Percentiles rank a stretch among this genome's conserved stretches.
Conservation (phyloP, 2,329 filamentous ascomycete genomes). For the Pseudocercospora crystallina region DNA sequence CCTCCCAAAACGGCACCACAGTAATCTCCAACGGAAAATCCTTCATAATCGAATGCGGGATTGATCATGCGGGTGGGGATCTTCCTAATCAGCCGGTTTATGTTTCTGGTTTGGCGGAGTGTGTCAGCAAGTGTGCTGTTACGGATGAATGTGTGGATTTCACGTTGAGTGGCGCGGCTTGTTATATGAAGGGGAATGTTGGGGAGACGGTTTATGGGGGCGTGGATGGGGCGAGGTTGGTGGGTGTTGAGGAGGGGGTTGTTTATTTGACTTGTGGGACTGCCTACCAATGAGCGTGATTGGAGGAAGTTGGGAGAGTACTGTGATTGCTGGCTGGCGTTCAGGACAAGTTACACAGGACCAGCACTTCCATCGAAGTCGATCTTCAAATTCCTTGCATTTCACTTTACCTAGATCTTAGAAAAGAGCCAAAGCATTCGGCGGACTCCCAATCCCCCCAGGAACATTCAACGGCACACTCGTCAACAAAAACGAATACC, state of each 20-base stretch:
- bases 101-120: constrained; percentile 24
- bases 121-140: constrained; percentile 29
- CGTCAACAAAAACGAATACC: constrained; percentile 48
- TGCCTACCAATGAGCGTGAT: background rate
- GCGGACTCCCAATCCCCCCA: constrained; percentile 36
- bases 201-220: constrained; percentile 19
- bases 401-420: too few species aligned
- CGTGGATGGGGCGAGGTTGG: constrained; percentile 29
- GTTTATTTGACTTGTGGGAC: constrained; percentile 9
- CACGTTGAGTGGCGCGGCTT: constrained; percentile 29
- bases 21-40: constrained; percentile 15
- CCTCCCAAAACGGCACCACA: constrained; percentile 8
- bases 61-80: constrained; percentile 31
- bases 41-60: constrained; percentile 29
- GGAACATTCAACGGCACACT: constrained; percentile 46
- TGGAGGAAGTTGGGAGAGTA: too few species aligned
- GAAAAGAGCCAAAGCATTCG: constrained; percentile 37
- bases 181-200: constrained; percentile 33
- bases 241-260: constrained; percentile 9
- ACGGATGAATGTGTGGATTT: constrained; percentile 32
- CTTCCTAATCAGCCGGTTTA: constrained; percentile 19
- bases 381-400: too few species aligned
- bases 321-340: too few species aligned
- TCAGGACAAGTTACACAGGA: too few species aligned
- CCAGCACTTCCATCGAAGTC: too few species aligned